A percentile compares a stretch with the other conserved stretches of the same genome.
Conservation (phyloP, 2,329 filamentous ascomycete genomes). For the Thermomyces lanuginosus region DNA sequence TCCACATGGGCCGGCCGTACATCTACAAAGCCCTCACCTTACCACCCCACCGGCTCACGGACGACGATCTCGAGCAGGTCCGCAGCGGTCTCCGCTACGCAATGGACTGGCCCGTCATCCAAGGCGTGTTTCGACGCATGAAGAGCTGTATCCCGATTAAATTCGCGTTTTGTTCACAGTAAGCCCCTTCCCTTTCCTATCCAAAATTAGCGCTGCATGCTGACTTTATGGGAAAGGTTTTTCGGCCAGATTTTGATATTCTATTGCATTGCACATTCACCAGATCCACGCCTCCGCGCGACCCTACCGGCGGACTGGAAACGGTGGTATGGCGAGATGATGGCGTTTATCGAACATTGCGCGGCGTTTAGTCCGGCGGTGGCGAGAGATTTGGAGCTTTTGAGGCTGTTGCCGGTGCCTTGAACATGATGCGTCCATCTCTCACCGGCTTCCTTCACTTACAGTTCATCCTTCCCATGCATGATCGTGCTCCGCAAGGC, state of each 20-base stretch:
- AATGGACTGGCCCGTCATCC: constrained; percentile 26
- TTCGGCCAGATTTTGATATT: constrained; percentile 29
- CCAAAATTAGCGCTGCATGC: neutral
- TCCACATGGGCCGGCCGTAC: constrained; percentile 27
- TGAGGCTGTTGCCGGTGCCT: constrained; percentile 17
- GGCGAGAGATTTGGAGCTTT: constrained; percentile 23
- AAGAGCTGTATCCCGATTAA: constrained; percentile 28
- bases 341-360: constrained; percentile 24
- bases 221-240: constrained; percentile 13
- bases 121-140: constrained; percentile 25
- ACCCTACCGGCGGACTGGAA: constrained; percentile 25
- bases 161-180: constrained; percentile 27
- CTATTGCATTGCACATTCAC: constrained; percentile 25
- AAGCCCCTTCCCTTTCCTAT: constrained; percentile 6
- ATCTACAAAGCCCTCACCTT: constrained; percentile 29
- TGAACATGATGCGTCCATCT: too few species aligned
- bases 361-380: constrained; percentile 23
- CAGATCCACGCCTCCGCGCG: constrained; percentile 18
- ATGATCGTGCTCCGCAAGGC: too few species aligned
- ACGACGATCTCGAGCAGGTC: constrained; percentile 25
- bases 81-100: constrained; percentile 23
- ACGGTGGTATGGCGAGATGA: constrained; percentile 26
- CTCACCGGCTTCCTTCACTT: too few species aligned
- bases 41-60: constrained; percentile 20
- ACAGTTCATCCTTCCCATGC: too few species aligned